Percentiles rank a stretch among this genome's conserved stretches.
These are phyloP conservation scores for Ilyonectria sp. DNA, from an alignment of 2,329 filamentous ascomycete genomes.

Conservation along the genomic window DNA sequence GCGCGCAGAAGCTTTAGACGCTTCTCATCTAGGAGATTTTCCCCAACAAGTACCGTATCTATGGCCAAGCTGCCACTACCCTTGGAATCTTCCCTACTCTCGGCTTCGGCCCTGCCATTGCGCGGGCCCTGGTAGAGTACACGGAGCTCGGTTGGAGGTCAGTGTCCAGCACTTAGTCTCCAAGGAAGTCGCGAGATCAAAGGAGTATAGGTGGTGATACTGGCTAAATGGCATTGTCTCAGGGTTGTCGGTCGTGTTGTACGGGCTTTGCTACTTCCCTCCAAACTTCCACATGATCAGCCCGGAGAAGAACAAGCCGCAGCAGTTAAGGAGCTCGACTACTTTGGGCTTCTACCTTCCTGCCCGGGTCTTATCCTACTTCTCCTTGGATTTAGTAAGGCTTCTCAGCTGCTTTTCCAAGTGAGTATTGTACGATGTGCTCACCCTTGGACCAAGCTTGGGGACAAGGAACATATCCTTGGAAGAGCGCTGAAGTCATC, in stretches of 20 bases:
- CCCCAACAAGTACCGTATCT: conserved; percentile 10
- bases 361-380: background rate
- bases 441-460: background rate
- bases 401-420: no score
- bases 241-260: conserved; percentile 10
- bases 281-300: conserved; percentile 10
- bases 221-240: conserved; percentile 10
- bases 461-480: background rate
- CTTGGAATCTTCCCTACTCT: background rate
- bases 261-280: background rate
- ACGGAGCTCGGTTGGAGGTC: conserved; percentile 8
- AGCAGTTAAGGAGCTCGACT: conserved; percentile 5
- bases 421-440: background rate
- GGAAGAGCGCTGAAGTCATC: background rate
- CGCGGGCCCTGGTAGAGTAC: background rate
- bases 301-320: background rate
- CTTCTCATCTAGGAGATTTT: conserved; percentile 8
- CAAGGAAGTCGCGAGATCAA: background rate
- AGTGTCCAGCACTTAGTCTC: background rate
- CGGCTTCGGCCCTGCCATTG: conserved; percentile 8
- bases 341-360: background rate
- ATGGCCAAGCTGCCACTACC: background rate
- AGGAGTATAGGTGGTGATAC: background rate
- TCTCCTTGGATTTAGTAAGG: background rate
- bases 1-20: background rate